A percentile compares a stretch with the other conserved stretches of the same genome.
Conservation (phyloP, 2,329 filamentous ascomycete genomes). For the Diaporthe vaccinii region DNA sequence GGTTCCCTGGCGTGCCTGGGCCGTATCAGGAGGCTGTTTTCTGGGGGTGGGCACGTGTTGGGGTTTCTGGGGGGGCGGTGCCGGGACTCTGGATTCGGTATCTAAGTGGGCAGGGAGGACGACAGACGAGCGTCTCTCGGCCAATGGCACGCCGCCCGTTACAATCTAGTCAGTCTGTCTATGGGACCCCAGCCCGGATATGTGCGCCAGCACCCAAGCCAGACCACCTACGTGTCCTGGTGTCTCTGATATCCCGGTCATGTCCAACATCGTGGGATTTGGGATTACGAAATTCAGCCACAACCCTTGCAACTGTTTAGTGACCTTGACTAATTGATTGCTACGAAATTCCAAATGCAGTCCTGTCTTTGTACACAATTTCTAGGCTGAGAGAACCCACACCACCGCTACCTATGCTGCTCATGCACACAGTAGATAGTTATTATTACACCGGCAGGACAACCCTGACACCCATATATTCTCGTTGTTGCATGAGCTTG, state of each 20-base stretch:
- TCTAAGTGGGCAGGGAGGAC: conserved; percentile 11
- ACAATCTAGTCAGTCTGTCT: conserved; percentile 23
- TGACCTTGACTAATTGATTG: background rate
- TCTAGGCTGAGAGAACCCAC: background rate
- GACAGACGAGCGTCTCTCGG: background rate
- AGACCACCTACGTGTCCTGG: background rate
- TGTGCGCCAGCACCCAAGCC: background rate
- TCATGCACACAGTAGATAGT: background rate
- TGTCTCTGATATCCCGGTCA: conserved; percentile 11
- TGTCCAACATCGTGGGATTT: background rate
- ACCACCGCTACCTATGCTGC: background rate
- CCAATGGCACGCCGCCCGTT: conserved; percentile 2
- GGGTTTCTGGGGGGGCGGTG: background rate
- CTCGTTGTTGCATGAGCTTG: conserved; percentile 60
- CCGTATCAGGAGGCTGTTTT: conserved; percentile 26
- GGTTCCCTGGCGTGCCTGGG: conserved; percentile 5
- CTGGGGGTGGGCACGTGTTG: conserved; percentile 13
- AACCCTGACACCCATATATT: conserved; percentile 62
- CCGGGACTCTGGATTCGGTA: conserved; percentile 18
- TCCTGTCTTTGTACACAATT: background rate
- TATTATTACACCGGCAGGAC: conserved; percentile 55
- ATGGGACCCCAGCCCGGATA: conserved; percentile 19
- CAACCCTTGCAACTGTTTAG: background rate
- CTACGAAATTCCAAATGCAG: background rate
- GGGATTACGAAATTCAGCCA: background rate